Evolutionary conservation across 2,329 filamentous ascomycete species (phyloP).

Genomic region (Cladophialophora chaetospira): DNA sequence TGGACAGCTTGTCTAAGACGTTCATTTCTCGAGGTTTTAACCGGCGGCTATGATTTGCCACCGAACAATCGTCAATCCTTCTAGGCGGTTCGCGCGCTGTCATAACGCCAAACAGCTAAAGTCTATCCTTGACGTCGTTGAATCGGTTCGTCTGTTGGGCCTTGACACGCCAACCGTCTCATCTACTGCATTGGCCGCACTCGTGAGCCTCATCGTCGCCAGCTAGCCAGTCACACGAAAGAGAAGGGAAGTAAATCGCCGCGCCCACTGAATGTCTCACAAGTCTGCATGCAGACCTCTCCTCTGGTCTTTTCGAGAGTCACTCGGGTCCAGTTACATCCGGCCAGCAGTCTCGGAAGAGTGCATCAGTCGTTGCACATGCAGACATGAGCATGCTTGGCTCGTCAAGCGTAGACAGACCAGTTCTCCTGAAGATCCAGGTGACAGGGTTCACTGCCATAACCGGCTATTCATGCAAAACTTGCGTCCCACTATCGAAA

Average conservation of each 20-base stretch:
- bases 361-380: conserved; percentile 20
- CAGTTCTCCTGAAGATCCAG: conserved; percentile 23
- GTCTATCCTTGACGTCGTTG: not conserved
- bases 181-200: conserved; percentile 10
- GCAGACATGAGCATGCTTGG: not conserved
- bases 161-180: conserved; percentile 8
- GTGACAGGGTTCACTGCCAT: not conserved
- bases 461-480: not conserved
- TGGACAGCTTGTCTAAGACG: conserved; percentile 8
- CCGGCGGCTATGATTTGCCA: conserved; percentile 22
- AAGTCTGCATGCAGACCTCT: not conserved
- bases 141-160: not conserved
- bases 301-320: not conserved
- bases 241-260: not conserved
- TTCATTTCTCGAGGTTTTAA: conserved; percentile 9
- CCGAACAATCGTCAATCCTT: conserved; percentile 12
- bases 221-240: conserved; percentile 10
- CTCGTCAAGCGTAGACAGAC: not conserved
- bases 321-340: not conserved
- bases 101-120: not conserved
- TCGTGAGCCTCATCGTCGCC: conserved; percentile 6
- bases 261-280: conserved; percentile 19
- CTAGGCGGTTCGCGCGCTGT: conserved; percentile 2
- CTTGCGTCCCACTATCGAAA: not conserved
- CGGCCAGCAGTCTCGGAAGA: conserved; percentile 3